phyloP scores from a whole-genome alignment of 192 early-diverging fungal species.

The Rhizophagus prolifer region DNA sequence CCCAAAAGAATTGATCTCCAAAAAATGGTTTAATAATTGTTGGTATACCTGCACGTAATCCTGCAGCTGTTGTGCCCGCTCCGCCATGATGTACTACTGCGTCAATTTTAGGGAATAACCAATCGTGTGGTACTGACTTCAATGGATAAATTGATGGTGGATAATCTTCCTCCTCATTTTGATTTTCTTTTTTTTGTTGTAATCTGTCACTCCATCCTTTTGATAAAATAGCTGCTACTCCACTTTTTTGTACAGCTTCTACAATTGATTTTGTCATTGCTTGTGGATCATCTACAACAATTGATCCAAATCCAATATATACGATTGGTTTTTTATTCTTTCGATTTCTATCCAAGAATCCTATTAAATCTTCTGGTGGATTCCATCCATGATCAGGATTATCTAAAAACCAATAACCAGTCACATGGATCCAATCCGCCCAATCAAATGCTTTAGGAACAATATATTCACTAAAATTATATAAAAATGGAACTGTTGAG shows the following conservation, averaged over 20 bases:
- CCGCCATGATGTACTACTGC: slow-evolving; percentile 80
- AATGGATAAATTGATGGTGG: slow-evolving; percentile 56
- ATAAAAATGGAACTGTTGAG: slow-evolving; percentile 60
- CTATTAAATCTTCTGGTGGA: slow-evolving; percentile 50
- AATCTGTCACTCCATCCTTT: slow-evolving; percentile 71
- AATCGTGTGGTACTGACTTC: slow-evolving; percentile 73
- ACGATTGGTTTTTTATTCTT: slow-evolving; percentile 45
- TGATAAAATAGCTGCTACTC: slow-evolving; percentile 66
- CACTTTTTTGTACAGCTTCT: slow-evolving; percentile 60
- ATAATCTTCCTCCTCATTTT: slow-evolving; percentile 38
- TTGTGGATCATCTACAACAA: slow-evolving; percentile 69
- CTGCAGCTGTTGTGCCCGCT: slow-evolving; percentile 73
- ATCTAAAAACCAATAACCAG: slow-evolving; percentile 77
- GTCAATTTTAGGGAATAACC: slow-evolving; percentile 65
- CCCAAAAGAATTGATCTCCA: slow-evolving; percentile 75
- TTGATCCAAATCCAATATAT: slow-evolving; percentile 81
- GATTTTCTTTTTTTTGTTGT: slow-evolving; percentile 35
- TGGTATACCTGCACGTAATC: slow-evolving; percentile 69
- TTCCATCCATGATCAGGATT: slow-evolving; percentile 61
- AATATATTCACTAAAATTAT: slow-evolving; percentile 60
- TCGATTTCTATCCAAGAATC: slow-evolving; percentile 54
- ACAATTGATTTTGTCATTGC: slow-evolving; percentile 61
- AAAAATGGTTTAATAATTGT: slow-evolving; percentile 74
- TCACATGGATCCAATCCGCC: slow-evolving; percentile 66
- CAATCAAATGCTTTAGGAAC: slow-evolving; percentile 65